Evolutionary conservation across 805 yeast species (phyloP).

Genomic region (Jamesozyma rosinii): DNA sequence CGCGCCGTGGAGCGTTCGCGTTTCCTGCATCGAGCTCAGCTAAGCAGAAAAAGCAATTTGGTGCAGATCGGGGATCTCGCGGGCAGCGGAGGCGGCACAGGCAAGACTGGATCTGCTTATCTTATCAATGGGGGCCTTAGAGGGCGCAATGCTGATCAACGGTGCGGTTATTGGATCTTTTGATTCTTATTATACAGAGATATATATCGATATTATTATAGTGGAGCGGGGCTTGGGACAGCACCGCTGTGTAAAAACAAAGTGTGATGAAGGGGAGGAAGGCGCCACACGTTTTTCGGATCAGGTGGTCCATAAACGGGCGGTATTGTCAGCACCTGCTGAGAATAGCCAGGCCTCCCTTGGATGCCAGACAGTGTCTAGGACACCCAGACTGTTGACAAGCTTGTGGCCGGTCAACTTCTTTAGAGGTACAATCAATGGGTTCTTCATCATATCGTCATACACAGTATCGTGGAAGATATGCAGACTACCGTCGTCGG

Average conservation of each 20-base stretch:
- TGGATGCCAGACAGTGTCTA: slow-evolving; percentile 91
- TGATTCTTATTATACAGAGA: no score
- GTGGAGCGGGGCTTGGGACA: no score
- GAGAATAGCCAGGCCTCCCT: slow-evolving; percentile 96
- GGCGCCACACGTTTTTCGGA: background rate
- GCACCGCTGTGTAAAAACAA: no score
- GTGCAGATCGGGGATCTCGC: no score
- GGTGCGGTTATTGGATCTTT: no score
- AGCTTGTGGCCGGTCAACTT: slow-evolving; percentile 85
- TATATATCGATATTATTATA: no score
- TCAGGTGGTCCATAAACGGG: slow-evolving; percentile 90
- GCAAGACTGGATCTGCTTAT: no score
- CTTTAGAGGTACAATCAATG: slow-evolving; percentile 90
- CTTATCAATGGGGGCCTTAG: no score
- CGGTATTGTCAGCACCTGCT: slow-evolving; percentile 94
- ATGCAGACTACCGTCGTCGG: slow-evolving; percentile 89
- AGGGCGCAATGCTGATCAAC: no score
- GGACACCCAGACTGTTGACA: slow-evolving; percentile 71
- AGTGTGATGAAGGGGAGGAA: no score
- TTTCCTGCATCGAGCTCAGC: background rate
- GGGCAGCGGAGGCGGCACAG: no score
- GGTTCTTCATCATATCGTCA: slow-evolving; percentile 83
- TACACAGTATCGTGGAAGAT: slow-evolving; percentile 95
- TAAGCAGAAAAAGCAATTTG: no score
- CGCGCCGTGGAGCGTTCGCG: background rate